These are phyloP conservation scores for Biscogniauxia mediterranea DNA, from an alignment of 2,329 filamentous ascomycete species.

Conservation along the genomic window DNA sequence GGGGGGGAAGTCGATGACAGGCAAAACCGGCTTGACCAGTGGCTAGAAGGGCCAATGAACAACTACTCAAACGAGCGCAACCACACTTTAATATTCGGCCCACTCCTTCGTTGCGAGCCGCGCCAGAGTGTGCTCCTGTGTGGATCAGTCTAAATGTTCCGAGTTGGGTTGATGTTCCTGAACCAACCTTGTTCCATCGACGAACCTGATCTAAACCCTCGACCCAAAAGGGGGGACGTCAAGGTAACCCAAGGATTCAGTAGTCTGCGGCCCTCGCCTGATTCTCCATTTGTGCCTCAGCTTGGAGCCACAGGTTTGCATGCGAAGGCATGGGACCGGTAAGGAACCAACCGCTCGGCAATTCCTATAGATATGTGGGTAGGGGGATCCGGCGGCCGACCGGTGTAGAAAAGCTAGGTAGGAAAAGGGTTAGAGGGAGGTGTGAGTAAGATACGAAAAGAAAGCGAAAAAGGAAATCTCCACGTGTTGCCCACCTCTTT, in stretches of 20 bases:
- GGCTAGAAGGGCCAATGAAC: background rate
- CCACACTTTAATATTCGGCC: background rate
- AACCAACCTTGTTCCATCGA: background rate
- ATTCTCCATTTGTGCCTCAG: background rate
- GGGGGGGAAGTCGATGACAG: background rate
- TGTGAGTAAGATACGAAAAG: background rate
- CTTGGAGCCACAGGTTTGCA: background rate
- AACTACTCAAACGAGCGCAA: background rate
- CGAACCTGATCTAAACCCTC: background rate
- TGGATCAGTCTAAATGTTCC: background rate
- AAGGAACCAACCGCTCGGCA: background rate
- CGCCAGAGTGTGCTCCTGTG: background rate
- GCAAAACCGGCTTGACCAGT: background rate
- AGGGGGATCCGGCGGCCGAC: background rate
- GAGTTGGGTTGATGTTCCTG: background rate
- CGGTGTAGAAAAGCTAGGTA: background rate
- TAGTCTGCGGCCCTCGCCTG: background rate
- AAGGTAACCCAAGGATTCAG: background rate
- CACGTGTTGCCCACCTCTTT: background rate
- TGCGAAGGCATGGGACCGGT: background rate
- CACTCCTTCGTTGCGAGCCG: background rate
- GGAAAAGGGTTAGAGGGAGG: background rate
- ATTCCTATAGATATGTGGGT: background rate
- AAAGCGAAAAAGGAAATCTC: background rate
- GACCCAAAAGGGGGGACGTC: background rate